Evolutionary conservation across 768 basidiomycete genomes (phyloP).

Genomic region (Cystofilobasidium bisporidii): DNA sequence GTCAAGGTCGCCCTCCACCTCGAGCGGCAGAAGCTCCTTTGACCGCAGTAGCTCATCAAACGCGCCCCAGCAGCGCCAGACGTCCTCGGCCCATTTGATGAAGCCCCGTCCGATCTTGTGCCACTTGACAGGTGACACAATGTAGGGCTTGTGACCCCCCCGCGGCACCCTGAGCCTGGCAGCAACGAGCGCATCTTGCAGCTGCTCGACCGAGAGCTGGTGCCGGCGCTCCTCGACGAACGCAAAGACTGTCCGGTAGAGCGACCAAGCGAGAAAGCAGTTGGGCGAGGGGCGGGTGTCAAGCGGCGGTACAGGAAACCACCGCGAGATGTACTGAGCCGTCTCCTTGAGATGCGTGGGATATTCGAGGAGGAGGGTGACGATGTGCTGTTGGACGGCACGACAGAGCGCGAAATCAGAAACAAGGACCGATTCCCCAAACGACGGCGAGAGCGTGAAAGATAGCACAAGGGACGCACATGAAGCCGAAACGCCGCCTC

Average conservation of each 20-base stretch:
- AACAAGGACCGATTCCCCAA: no score
- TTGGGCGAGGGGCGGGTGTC: not conserved
- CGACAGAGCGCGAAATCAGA: no score
- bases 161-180: not conserved
- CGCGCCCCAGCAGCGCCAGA: not conserved
- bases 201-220: not conserved
- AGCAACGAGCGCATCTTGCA: not conserved
- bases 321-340: not conserved
- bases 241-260: not conserved
- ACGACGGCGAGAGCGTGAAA: not conserved
- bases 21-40: not conserved
- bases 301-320: not conserved
- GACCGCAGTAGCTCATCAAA: not conserved
- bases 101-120: not conserved
- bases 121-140: not conserved
- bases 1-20: not conserved
- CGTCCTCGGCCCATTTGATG: not conserved
- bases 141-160: not conserved
- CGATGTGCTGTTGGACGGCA: not conserved
- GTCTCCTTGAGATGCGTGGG: not conserved
- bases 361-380: conserved; percentile 1
- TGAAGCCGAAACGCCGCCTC: not conserved
- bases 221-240: not conserved
- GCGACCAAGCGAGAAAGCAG: not conserved
- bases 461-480: no score